phyloP scores from a whole-genome alignment of 768 basidiomycete species.

The Mycena crocata region DNA sequence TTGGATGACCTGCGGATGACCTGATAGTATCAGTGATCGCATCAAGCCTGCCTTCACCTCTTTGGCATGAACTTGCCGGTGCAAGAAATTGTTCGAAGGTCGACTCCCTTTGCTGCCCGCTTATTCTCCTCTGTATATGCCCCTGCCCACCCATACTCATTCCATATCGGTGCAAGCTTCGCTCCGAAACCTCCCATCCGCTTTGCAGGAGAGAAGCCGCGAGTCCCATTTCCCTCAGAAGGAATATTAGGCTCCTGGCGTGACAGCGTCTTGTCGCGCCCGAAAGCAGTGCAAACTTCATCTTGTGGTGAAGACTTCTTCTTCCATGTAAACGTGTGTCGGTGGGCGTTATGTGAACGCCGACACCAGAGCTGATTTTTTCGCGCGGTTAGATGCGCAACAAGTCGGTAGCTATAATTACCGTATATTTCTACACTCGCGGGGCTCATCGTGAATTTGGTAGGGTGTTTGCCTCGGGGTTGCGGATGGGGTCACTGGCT shows the following conservation, averaged over 20 bases:
- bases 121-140: conserved; percentile 16
- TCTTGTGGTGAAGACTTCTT: conserved; percentile 31
- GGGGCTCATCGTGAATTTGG: not conserved
- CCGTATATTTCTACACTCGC: not conserved
- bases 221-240: conserved; percentile 31
- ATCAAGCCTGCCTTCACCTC: too few relatives aligned
- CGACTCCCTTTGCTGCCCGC: conserved; percentile 11
- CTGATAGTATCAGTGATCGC: too few relatives aligned
- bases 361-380: conserved; percentile 1
- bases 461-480: conserved; percentile 70
- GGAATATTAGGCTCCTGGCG: conserved; percentile 31
- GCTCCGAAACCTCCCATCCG: conserved; percentile 29
- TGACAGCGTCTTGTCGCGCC: conserved; percentile 28
- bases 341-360: not conserved
- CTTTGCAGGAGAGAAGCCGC: conserved; percentile 18
- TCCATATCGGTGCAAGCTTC: conserved; percentile 31
- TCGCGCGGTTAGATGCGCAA: conserved; percentile 25
- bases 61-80: conserved; percentile 5
- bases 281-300: conserved; percentile 22
- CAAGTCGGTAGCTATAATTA: conserved; percentile 24
- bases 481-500: conserved; percentile 79
- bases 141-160: conserved; percentile 23
- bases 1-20: too few relatives aligned
- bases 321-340: conserved; percentile 28
- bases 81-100: conserved; percentile 13